Evolutionary conservation across 2,329 filamentous ascomycete species (phyloP).

Genomic region (Aphanoascus verrucosus): DNA sequence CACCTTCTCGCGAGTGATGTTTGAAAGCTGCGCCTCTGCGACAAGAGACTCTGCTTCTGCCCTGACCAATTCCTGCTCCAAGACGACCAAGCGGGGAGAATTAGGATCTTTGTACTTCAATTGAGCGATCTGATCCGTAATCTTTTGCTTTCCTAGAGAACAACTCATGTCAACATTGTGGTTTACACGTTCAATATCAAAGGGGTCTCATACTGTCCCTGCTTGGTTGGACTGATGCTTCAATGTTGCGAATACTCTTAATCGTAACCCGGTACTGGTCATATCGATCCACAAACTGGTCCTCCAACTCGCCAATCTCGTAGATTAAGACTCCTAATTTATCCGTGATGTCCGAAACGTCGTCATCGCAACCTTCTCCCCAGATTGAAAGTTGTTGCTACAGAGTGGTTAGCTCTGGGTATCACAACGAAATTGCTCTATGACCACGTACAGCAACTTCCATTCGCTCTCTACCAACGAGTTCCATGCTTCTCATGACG

Average conservation of each 20-base stretch:
- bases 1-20: constrained; percentile 98
- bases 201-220: constrained; percentile 64
- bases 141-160: constrained; percentile 82
- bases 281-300: constrained; percentile 96
- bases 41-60: constrained; percentile 98
- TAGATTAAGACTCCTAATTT: constrained; percentile 97
- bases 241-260: constrained; percentile 98
- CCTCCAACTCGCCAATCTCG: constrained; percentile 95
- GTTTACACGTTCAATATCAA: not conserved
- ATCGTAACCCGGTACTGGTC: constrained; percentile 98
- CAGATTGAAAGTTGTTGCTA: constrained; percentile 98
- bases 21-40: constrained; percentile 93
- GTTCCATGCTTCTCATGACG: constrained; percentile 95
- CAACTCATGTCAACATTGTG: not conserved
- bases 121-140: constrained; percentile 96
- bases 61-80: constrained; percentile 96
- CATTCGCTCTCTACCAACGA: constrained; percentile 92
- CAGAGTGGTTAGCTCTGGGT: constrained; percentile 2
- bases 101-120: constrained; percentile 99
- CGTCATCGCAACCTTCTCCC: constrained; percentile 91
- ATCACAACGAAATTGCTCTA: not conserved
- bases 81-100: constrained; percentile 91
- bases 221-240: constrained; percentile 95
- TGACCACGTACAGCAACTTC: constrained; percentile 73
- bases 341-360: constrained; percentile 97